Evolutionary conservation across 2,329 filamentous ascomycete species (phyloP).

Genomic region (Didymella sp.): DNA sequence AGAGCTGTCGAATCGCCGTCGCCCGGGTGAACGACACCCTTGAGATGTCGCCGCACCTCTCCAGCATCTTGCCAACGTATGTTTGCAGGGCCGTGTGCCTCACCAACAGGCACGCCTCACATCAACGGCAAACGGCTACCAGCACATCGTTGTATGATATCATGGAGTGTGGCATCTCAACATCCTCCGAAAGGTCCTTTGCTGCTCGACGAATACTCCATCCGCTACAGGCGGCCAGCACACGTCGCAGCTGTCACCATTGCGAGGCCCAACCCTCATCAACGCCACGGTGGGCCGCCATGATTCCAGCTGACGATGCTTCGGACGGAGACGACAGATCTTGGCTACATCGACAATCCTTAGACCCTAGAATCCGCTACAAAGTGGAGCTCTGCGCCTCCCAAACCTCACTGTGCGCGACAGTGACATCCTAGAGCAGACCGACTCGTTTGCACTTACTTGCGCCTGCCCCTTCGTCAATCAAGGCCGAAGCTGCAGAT

Average conservation of each 20-base stretch:
- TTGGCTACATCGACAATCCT: constrained; percentile 22
- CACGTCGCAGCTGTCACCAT: constrained; percentile 10
- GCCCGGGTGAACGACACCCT: constrained; percentile 29
- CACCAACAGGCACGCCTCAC: constrained; percentile 28
- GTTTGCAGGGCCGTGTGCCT: constrained; percentile 35
- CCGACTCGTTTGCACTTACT: constrained; percentile 5
- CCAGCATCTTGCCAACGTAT: constrained; percentile 10
- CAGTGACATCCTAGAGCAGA: constrained; percentile 9
- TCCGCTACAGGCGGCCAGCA: constrained; percentile 34
- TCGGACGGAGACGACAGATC: constrained; percentile 14
- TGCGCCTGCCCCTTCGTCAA: background rate
- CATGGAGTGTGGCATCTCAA: constrained; percentile 24
- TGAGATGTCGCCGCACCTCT: constrained; percentile 25
- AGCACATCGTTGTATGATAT: constrained; percentile 34
- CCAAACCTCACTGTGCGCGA: constrained; percentile 18
- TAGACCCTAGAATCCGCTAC: constrained; percentile 17
- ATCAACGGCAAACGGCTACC: constrained; percentile 30
- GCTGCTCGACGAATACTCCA: constrained; percentile 20
- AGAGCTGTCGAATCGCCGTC: constrained; percentile 30
- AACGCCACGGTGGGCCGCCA: constrained; percentile 32
- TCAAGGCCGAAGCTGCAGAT: background rate
- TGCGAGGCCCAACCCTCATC: constrained; percentile 11
- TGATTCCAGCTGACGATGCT: constrained; percentile 30
- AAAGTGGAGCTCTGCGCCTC: constrained; percentile 22
- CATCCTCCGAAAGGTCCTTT: constrained; percentile 18